Conservation (phyloP, 352 stramenopile genomes). For the Pythium periplocum region DNA sequence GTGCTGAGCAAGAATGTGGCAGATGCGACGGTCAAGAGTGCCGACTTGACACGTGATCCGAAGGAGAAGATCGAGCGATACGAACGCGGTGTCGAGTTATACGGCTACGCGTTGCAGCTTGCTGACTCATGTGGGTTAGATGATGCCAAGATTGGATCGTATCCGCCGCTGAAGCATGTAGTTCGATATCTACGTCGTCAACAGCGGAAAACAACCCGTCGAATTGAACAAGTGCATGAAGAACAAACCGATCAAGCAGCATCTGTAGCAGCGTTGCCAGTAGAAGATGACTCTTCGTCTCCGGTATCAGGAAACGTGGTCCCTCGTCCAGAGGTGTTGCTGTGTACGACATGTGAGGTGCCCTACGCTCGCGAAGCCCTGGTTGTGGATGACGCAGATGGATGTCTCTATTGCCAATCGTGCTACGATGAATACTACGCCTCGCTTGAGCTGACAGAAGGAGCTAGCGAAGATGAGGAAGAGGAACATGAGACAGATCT, state of each 20-base stretch:
- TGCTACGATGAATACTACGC: constrained; percentile 74
- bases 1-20: constrained; percentile 67
- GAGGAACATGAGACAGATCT: too few species aligned
- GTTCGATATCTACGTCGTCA: constrained; percentile 1
- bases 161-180: constrained; percentile 6
- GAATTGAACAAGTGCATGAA: too few species aligned
- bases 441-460: constrained; percentile 1
- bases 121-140: not conserved
- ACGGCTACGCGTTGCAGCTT: constrained; percentile 19
- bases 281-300: too few species aligned
- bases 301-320: too few species aligned
- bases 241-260: too few species aligned
- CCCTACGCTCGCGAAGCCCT: too few species aligned
- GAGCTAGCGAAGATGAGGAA: too few species aligned
- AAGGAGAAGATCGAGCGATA: not conserved
- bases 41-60: constrained; percentile 11
- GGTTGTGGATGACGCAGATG: constrained; percentile 57
- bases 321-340: too few species aligned
- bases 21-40: constrained; percentile 22
- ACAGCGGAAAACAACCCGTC: too few species aligned
- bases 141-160: not conserved
- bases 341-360: constrained; percentile 51
- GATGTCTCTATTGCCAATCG: constrained; percentile 53
- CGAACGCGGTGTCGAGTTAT: constrained; percentile 8
- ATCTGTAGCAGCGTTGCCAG: too few species aligned